Evolutionary conservation across 2,329 filamentous ascomycete genomes (phyloP).

Genomic region (Beauveria caledonica): DNA sequence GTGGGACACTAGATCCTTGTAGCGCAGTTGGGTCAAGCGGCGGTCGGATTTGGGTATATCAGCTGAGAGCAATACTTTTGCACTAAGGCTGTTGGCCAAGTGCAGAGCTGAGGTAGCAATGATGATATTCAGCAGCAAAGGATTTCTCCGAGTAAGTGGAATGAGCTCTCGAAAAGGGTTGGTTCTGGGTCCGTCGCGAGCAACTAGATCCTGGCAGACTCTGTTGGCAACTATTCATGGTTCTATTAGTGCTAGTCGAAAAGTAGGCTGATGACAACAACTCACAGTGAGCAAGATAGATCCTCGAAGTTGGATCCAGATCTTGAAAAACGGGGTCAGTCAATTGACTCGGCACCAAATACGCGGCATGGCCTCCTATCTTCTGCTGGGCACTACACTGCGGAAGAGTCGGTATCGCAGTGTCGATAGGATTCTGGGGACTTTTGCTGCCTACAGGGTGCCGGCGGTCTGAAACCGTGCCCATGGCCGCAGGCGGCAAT

Average conservation of each 20-base stretch:
- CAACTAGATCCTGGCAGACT: slow-evolving; percentile 47
- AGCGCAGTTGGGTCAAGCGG: slow-evolving; percentile 28
- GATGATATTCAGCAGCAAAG: slow-evolving; percentile 40
- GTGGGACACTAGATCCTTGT: slow-evolving; percentile 29
- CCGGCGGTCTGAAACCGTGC: neutral
- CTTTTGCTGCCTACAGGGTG: neutral
- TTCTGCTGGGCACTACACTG: neutral
- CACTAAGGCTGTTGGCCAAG: slow-evolving; percentile 36
- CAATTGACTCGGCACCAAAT: slow-evolving; percentile 19
- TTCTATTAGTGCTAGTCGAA: slow-evolving; percentile 17
- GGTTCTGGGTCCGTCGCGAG: slow-evolving; percentile 35
- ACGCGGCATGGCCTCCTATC: neutral
- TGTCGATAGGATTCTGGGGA: neutral
- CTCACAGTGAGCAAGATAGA: slow-evolving; percentile 45
- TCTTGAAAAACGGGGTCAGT: slow-evolving; percentile 49
- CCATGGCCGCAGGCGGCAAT: neutral
- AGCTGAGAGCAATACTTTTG: slow-evolving; percentile 23
- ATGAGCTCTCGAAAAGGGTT: slow-evolving; percentile 43
- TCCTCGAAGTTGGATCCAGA: slow-evolving; percentile 35
- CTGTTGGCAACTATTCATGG: slow-evolving; percentile 32
- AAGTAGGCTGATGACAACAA: slow-evolving; percentile 10
- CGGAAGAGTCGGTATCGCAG: neutral
- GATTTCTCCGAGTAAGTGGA: slow-evolving; percentile 36
- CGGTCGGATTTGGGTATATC: slow-evolving; percentile 27
- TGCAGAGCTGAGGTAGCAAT: slow-evolving; percentile 42